Evolutionary conservation across 164 flowering plant genomes (phyloP).

Genomic region (Nymphaea colorata): DNA sequence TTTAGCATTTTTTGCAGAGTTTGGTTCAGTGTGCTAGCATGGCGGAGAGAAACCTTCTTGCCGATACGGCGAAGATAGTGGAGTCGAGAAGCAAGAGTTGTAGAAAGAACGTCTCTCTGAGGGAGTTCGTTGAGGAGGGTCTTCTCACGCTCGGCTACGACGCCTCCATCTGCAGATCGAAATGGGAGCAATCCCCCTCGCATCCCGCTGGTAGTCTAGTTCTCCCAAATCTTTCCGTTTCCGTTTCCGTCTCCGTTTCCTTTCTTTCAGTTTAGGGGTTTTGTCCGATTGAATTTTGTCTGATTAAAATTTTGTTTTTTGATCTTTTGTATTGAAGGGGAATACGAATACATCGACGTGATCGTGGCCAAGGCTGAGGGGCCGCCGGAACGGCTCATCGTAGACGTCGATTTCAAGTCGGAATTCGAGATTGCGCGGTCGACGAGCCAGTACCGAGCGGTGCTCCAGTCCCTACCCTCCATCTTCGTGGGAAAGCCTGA

Average conservation of each 20-base stretch:
- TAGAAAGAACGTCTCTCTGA: slow-evolving; percentile 13
- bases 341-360: slow-evolving; percentile 79
- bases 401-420: slow-evolving; percentile 83
- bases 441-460: slow-evolving; percentile 46
- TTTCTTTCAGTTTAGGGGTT: not conserved
- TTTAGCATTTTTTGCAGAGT: slow-evolving; percentile 8
- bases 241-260: slow-evolving; percentile 1
- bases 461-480: slow-evolving; percentile 56
- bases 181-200: slow-evolving; percentile 66
- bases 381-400: slow-evolving; percentile 39
- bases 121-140: slow-evolving; percentile 24
- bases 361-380: slow-evolving; percentile 15
- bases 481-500: slow-evolving; percentile 78
- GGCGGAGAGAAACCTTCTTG: slow-evolving; percentile 23
- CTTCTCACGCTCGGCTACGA: slow-evolving; percentile 52
- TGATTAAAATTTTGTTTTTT: not conserved
- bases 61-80: slow-evolving; percentile 23
- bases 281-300: not conserved
- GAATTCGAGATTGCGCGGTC: slow-evolving; percentile 89
- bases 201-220: slow-evolving; percentile 55
- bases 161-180: slow-evolving; percentile 67
- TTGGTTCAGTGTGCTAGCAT: slow-evolving; percentile 18
- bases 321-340: slow-evolving; percentile 34
- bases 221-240: slow-evolving; percentile 2
- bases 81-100: slow-evolving; percentile 7